These are phyloP conservation scores for Oryza longistaminata DNA, from an alignment of 176 grass and related monocot genomes.

Conservation along the genomic window DNA sequence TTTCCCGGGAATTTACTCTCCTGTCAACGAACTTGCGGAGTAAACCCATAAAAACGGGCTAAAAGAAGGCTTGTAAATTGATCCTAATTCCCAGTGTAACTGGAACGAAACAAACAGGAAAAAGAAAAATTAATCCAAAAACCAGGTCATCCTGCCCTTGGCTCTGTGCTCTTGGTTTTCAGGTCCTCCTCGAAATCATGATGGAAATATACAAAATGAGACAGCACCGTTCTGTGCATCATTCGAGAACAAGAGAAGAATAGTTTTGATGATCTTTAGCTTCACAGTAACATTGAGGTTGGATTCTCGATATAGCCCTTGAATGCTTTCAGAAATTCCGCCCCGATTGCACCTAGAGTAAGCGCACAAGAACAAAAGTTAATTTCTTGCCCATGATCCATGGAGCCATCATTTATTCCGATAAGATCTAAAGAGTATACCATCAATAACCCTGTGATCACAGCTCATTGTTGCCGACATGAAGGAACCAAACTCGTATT, in stretches of 20 bases:
- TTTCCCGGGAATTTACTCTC: neutral
- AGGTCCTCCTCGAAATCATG: conserved; percentile 7
- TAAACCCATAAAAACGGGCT: neutral
- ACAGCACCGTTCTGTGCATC: conserved; percentile 21
- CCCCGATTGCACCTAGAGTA: conserved; percentile 76
- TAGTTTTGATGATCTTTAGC: conserved; percentile 18
- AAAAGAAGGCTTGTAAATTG: neutral
- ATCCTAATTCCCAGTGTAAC: neutral
- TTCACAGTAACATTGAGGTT: conserved; percentile 72
- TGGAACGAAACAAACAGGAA: neutral
- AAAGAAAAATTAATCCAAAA: conserved; percentile 16
- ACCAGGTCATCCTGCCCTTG: conserved; percentile 15
- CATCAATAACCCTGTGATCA: conserved; percentile 96
- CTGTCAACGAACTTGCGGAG: neutral
- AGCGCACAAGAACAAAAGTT: neutral
- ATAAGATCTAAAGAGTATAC: conserved; percentile 28
- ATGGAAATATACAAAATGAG: conserved; percentile 29
- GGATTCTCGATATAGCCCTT: conserved; percentile 97
- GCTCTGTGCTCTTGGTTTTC: conserved; percentile 11
- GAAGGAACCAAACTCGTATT: conserved; percentile 96
- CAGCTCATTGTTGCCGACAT: conserved; percentile 94
- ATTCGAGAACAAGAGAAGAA: conserved; percentile 37
- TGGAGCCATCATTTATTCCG: neutral
- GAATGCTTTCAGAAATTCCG: conserved; percentile 87
- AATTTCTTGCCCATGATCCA: neutral